Base-by-base conservation (phyloP, 352 stramenopile species). In the Globisporangium cystogenes region DNA sequence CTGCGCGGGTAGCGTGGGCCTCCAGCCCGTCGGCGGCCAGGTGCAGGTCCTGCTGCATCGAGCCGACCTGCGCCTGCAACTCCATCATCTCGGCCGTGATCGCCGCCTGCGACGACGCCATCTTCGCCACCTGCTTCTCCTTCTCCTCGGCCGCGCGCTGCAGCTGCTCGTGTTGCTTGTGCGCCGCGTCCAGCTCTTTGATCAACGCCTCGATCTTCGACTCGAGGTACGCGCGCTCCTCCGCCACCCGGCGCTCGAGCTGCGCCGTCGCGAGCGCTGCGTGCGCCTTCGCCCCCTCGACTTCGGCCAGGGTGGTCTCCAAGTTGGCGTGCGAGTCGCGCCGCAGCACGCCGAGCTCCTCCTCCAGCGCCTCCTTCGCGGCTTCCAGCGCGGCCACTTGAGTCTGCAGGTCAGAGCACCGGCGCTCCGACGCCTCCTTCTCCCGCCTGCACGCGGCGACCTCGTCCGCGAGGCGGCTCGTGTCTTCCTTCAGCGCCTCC, bases 21-120 rank as follows among this genome's bases (percentile, higher is more conserved):
- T 93, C 77, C 3, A 94, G 62, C 7, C 67, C 71, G 48, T 87
- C 70, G 8, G 79, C 71, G 39, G 80, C 77, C 73, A 86, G 86
- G 5, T 70, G 59, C 36, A 93, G 39, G 62, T 95, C 84, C 48
- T 83, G 55, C 41, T 68, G 61, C 74, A 90, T 86, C 3, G 62
- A 62, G 18, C 59, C 54, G 11, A 90, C 48, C 53, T 91, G 74
- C 26, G 70, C 65, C 48, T 91, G 68, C 12, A 94, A 55, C 35
- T 78, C 67, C 61, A 87, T 77, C 33, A 86, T 54, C 48, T 88
- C 65, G 0, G 52, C 68, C 12, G 77, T 91, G 51, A 91, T 76
- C 3, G 75, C 60, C 16, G 70, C 65, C 56, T 91, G 72, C 29
- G 75, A 87, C 0, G 60, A 40, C 21, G 68, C 65, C 72, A 89